Conservation (phyloP, 495 filamentous ascomycete genomes). For the Trichoderma orchidacearum region DNA sequence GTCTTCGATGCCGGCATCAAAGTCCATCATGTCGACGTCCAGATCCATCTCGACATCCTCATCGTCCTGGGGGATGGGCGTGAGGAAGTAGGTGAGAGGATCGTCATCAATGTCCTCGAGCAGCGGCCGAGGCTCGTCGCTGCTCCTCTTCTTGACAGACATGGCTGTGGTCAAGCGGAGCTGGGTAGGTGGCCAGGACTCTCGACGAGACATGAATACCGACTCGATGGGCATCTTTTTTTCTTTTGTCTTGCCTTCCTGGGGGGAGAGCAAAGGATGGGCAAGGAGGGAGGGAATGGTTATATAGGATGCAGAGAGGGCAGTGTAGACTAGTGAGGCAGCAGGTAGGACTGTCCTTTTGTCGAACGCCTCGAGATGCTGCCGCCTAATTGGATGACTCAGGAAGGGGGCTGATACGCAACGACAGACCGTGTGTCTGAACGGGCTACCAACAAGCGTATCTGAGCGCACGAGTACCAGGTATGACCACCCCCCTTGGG, state of each 20-base stretch:
- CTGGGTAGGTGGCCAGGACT: conserved; percentile 6
- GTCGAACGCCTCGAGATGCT: neutral
- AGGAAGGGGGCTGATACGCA: too few relatives aligned
- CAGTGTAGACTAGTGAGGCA: neutral
- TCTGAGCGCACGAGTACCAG: too few relatives aligned
- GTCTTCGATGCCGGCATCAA: conserved; percentile 38
- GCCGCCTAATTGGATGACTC: neutral
- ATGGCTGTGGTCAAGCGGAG: neutral
- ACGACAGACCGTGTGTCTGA: neutral
- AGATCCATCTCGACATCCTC: conserved; percentile 20
- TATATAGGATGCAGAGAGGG: neutral
- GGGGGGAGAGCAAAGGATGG: neutral
- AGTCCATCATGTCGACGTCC: conserved; percentile 24
- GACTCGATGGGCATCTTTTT: conserved; percentile 1
- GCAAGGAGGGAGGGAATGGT: neutral
- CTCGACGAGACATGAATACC: neutral
- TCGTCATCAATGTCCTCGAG: conserved; percentile 26
- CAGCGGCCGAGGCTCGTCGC: conserved; percentile 1
- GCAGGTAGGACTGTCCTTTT: neutral
- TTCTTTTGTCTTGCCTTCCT: neutral
- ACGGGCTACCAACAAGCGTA: neutral
- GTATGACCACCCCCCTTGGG: too few relatives aligned
- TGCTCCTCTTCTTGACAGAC: neutral
- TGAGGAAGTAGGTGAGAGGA: conserved; percentile 36
- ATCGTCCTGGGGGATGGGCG: conserved; percentile 20